Evolutionary conservation across 306 rosid species (phyloP), one percentile per base, ranked within the genome.

Genomic region (Gillenia trifoliata): DNA sequence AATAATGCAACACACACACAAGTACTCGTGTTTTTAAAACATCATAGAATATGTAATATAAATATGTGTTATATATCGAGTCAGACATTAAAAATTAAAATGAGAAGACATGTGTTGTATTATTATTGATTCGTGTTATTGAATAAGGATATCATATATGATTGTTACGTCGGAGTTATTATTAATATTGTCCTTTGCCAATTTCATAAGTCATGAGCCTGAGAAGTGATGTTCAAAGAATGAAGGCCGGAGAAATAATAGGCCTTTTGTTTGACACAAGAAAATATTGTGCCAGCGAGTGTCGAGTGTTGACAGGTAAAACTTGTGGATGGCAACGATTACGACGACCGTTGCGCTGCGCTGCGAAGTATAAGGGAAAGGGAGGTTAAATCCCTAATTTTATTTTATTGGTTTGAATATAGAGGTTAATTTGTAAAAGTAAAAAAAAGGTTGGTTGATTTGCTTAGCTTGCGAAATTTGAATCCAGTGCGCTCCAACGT

Each of bases 401-500:
- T 45, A 43, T 43, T 43, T 43, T 13, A 4, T 45, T 45, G n/a
- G n/a, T 45, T 45, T 45, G 16, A 45, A 45, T 45, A 45, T 45
- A 15, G 50, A 19, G 50, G 19, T 45, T 45, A 45, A 17, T 72
- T 59, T 73, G 36, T 34, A 65, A 65, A 79, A 73, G 5, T 60
- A n/a, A 54, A 64, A 62, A 79, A 63, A 7, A 4, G 31, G 63
- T 1, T 34, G 25, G 20, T n/a, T 12, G 65, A 33, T 7, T 4
- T 22, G 25, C 40, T 7, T 4, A 16, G 25, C 40, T 16, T 23
- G 70, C 26, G 52, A 63, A 81, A 76, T 88, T 91, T 91, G 93
- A 93, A 93, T 85, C 74, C 64, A 80, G 90, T 90, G 96, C 99
- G 99, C 97, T 92, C 97, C 97, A 92, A 92, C 88, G 92, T 92